Base-by-base conservation (phyloP, 2,329 filamentous ascomycete genomes). In the Claviceps pusilla region DNA sequence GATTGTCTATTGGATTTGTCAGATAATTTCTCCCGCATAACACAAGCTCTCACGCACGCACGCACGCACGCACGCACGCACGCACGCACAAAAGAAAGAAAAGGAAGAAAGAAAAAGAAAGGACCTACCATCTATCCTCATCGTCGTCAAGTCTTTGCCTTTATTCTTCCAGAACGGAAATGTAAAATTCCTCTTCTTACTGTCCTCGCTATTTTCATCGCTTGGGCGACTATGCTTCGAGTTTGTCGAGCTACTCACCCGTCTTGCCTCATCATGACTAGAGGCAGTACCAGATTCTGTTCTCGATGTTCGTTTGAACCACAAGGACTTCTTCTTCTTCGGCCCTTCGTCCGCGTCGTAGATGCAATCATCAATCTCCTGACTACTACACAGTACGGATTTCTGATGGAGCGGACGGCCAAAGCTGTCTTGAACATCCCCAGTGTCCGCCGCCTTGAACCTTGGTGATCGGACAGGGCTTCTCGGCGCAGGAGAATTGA, bases 161-260 rank as follows among this genome's bases (percentile, higher is more conserved):
- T 73, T 77, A 52, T 65, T 70, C 62, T 77, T 79, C 77, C 76
- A 82, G 57, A 81, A 81, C 5, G 74, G 68, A 16, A 80, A 71
- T 35, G 68, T 70, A 57, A 81, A 79, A 9, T 70, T 69, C 66
- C 75, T 76, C 68, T 75, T 79, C 66, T 74, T 80, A 51, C 64
- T 65, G 2, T 63, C 55, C 54, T 62, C 48, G 61, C 59, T 29
- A 16, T 61, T 60, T 50, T 66, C 60, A 7, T 51, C 52, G 9
- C 55, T 53, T 50, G 51, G 53, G 12, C 49, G 57, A 16, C 52
- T 54, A 33, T 57, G 59, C 54, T 56, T 60, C 49, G 52, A 55
- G 14, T 53, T 49, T 19, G 54, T 55, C 9, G 55, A 48, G 28
- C n/a, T 37, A 42, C 53, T 54, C 5, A 49, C 31, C 35, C 52